Evolutionary conservation across 176 grass and related monocot species (phyloP).

Genomic region (Carex littledalei): DNA sequence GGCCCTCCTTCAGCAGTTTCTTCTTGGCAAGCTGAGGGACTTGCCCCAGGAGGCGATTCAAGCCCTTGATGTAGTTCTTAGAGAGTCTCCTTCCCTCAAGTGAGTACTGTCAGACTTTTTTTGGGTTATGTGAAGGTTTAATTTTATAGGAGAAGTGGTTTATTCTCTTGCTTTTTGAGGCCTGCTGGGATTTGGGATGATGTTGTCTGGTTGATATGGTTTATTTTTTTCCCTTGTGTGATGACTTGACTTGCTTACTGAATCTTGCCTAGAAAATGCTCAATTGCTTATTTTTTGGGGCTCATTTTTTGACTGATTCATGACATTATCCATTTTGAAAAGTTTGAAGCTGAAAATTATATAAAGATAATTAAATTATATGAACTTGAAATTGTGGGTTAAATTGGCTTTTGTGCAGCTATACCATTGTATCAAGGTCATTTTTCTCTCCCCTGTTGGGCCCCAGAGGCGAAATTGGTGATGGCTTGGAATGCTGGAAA

Average conservation of each 20-base stretch:
- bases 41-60: slow-evolving; percentile 80
- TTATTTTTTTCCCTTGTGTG: background rate
- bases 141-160: background rate
- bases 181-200: background rate
- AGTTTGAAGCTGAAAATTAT: background rate
- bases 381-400: background rate
- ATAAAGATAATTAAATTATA: background rate
- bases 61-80: slow-evolving; percentile 82
- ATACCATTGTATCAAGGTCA: slow-evolving; percentile 59
- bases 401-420: slow-evolving; percentile 30
- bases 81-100: slow-evolving; percentile 64
- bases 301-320: background rate
- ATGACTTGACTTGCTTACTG: background rate
- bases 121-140: background rate
- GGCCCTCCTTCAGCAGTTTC: slow-evolving; percentile 50
- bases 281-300: background rate
- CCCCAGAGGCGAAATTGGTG: slow-evolving; percentile 46
- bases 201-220: background rate
- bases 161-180: background rate
- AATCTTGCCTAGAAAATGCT: background rate
- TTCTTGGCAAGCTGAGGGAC: slow-evolving; percentile 55
- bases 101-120: slow-evolving; percentile 11
- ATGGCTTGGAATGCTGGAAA: slow-evolving; percentile 84
- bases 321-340: background rate
- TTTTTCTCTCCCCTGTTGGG: slow-evolving; percentile 74